These are phyloP conservation scores for Vanrija sp. DNA, from an alignment of 1,284 basidiomycete species.

Conservation along the genomic window DNA sequence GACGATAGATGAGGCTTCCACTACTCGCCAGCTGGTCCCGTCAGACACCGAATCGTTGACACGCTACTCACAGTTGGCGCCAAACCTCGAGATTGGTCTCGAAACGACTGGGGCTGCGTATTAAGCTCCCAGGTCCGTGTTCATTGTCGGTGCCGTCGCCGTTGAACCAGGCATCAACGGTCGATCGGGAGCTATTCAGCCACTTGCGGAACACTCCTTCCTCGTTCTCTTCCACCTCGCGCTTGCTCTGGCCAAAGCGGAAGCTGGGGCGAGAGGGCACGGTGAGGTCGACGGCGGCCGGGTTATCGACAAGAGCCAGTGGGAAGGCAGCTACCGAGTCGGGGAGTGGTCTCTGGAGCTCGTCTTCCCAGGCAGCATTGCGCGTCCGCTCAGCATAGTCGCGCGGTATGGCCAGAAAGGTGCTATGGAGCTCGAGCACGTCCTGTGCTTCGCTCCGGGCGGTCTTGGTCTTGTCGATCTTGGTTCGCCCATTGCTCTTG, in stretches of 20 bases:
- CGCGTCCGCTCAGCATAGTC: constrained; percentile 64
- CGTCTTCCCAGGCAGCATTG: constrained; percentile 56
- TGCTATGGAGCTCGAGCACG: constrained; percentile 52
- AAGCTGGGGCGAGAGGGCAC: constrained; percentile 76
- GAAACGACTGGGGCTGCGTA: constrained; percentile 59
- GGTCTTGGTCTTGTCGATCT: constrained; percentile 6
- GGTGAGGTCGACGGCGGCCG: constrained; percentile 25
- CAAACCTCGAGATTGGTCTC: constrained; percentile 89
- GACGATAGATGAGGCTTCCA: constrained; percentile 77
- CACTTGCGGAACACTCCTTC: constrained; percentile 72
- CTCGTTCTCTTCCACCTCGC: constrained; percentile 77
- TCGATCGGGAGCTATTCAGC: constrained; percentile 60
- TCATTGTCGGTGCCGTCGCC: constrained; percentile 17
- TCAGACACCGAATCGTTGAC: not conserved
- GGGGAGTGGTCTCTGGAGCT: constrained; percentile 62
- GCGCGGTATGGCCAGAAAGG: constrained; percentile 63
- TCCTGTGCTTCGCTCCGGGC: not conserved
- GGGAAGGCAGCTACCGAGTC: constrained; percentile 52
- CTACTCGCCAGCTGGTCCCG: constrained; percentile 63
- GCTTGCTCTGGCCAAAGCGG: constrained; percentile 73
- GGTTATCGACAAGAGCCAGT: constrained; percentile 25
- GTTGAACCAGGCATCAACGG: constrained; percentile 57
- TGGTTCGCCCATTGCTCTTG: constrained; percentile 1
- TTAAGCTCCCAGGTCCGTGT: constrained; percentile 7
- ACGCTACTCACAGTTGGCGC: constrained; percentile 63